phyloP scores from a whole-genome alignment of 345 rosid genomes.

The Camelina neglecta region DNA sequence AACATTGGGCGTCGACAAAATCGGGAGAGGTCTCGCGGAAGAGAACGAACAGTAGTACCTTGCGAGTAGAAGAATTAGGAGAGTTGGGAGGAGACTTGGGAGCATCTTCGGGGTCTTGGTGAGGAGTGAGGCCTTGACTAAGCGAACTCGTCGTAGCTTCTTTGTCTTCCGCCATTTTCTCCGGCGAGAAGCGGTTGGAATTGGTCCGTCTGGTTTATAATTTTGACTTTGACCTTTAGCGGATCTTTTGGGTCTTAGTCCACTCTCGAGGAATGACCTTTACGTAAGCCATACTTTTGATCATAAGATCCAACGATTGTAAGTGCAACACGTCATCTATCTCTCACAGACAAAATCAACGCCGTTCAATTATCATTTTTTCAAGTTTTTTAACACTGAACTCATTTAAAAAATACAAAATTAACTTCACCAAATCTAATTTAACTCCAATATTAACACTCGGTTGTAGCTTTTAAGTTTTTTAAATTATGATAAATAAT shows the following conservation, averaged over 20 bases:
- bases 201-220: not conserved
- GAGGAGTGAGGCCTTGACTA: conserved; percentile 61
- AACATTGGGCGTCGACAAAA: not conserved
- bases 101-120: conserved; percentile 55
- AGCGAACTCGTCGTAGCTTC: conserved; percentile 60
- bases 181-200: not conserved
- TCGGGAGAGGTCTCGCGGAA: not conserved
- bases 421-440: too few relatives aligned
- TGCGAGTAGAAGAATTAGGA: conserved; percentile 80
- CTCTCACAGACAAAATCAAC: not conserved
- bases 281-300: not conserved
- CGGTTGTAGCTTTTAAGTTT: too few relatives aligned
- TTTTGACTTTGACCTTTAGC: not conserved
- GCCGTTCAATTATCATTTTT: too few relatives aligned
- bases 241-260: not conserved
- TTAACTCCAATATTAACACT: too few relatives aligned
- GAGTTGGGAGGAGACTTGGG: conserved; percentile 70
- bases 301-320: not conserved
- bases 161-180: conserved; percentile 54
- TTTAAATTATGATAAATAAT: too few relatives aligned
- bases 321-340: not conserved
- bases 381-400: too few relatives aligned
- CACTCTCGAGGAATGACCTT: not conserved
- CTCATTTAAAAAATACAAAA: too few relatives aligned
- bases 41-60: conserved; percentile 42